Evolutionary conservation across 495 filamentous ascomycete species (phyloP).

Genomic region (Penicillium flavigenum): DNA sequence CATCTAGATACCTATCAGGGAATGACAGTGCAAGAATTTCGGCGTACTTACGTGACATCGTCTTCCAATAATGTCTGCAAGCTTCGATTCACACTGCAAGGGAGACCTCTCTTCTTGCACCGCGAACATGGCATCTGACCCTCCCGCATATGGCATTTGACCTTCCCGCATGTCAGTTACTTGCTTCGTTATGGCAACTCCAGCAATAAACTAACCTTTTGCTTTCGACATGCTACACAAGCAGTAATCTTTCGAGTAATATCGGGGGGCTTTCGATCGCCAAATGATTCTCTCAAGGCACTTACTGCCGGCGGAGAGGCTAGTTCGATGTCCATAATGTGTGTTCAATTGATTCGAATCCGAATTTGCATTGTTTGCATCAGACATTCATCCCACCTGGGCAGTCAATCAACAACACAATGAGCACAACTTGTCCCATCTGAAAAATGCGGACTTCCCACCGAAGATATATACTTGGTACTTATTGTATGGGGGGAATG

Average conservation of each 20-base stretch:
- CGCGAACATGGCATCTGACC: conserved; percentile 32
- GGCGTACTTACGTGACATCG: conserved; percentile 30
- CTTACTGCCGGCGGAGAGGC: conserved; percentile 24
- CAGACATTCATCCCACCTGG: no score
- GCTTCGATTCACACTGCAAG: conserved; percentile 38
- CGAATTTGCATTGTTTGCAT: background rate
- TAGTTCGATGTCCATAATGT: conserved; percentile 18
- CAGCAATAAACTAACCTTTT: conserved; percentile 26
- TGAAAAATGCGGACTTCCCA: conserved; percentile 22
- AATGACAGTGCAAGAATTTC: background rate
- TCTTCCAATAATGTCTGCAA: conserved; percentile 39
- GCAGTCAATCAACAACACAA: background rate
- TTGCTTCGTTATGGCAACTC: background rate
- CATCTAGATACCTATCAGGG: conserved; percentile 23
- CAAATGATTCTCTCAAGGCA: conserved; percentile 36
- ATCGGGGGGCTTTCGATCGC: conserved; percentile 36
- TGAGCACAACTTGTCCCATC: background rate
- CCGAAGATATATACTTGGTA: conserved; percentile 13
- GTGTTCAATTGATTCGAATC: background rate
- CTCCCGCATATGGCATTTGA: conserved; percentile 47
- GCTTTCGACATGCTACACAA: conserved; percentile 42
- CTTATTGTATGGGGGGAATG: no score
- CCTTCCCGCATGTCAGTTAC: conserved; percentile 21
- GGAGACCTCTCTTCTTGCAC: conserved; percentile 31
- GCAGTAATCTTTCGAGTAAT: conserved; percentile 42